Base-by-base conservation (phyloP, 768 basidiomycete genomes). In the Auricularia heimuer region DNA sequence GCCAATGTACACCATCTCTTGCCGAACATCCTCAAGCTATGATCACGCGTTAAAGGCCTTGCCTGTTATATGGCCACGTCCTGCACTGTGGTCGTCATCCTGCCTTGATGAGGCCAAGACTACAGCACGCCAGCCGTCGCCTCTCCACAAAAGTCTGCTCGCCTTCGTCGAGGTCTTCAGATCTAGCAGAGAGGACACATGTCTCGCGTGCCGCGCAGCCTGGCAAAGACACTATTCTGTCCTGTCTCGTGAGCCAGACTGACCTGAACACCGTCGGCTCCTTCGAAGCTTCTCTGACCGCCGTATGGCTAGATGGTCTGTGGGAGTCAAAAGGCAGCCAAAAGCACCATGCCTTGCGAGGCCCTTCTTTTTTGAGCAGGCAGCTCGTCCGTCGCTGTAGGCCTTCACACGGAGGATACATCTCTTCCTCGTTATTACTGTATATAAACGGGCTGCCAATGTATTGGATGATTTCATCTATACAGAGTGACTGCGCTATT, bases 241-340 rank as follows among this genome's bases (percentile, higher is more conserved):
- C 39, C 39, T 42, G 1, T 42, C 12, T 42, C 39, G 3, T 42
- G 39, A 0, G 4, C 7, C 7, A 7, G 39, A 42, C 39, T 42
- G 39, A 42, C 12, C 8, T 14, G 39, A 51, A 18, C 1, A 18
- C 2, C 47, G 47, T 14, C 67, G 83, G 83, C 82, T 82, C 82
- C 80, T 73, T 83, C 83, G 83, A 84, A 84, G 83, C 83, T 79
- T 81, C 65, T 68, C 74, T 68, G 73, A 75, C 73, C 74, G 75
- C 77, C 76, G 18, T 63, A 42, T 8, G 39, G 65, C 73, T 77
- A 76, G 69, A 75, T 81, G 79, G 73, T 76, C 75, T 71, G 74
- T 71, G 70, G 77, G 80, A 84, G 85, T 85, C 84, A 85, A 85
- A 78, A 62, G 80, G 83, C 73, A 84, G 84, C 84, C 84, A 77